Evolutionary conservation across 495 filamentous ascomycete species (phyloP).

Genomic region (Talaromyces stipitatus): DNA sequence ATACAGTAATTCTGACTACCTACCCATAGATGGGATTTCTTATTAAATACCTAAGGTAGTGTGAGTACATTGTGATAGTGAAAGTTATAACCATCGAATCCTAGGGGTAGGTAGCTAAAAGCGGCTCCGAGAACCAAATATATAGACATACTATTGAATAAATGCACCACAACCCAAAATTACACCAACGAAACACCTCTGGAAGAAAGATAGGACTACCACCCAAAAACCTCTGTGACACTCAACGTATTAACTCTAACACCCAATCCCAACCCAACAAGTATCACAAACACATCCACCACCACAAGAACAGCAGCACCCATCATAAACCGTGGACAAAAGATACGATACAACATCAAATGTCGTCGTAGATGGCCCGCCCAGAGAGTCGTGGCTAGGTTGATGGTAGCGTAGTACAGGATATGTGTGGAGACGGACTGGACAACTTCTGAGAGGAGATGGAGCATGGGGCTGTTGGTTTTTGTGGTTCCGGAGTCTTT

Average conservation of each 20-base stretch:
- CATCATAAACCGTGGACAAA: constrained; percentile 83
- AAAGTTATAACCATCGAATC: too few relatives aligned
- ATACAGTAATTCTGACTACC: too few relatives aligned
- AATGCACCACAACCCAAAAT: not conserved
- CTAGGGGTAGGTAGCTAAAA: too few relatives aligned
- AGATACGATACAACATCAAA: constrained; percentile 96
- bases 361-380: constrained; percentile 80
- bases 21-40: too few relatives aligned
- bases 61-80: too few relatives aligned
- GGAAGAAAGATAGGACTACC: not conserved
- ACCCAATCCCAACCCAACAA: constrained; percentile 58
- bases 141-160: not conserved
- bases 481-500: constrained; percentile 35
- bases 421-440: constrained; percentile 65
- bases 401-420: constrained; percentile 72
- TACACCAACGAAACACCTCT: not conserved
- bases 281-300: constrained; percentile 65
- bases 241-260: constrained; percentile 66
- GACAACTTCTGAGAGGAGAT: constrained; percentile 57
- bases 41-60: too few relatives aligned
- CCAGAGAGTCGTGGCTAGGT: constrained; percentile 79
- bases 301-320: constrained; percentile 64
- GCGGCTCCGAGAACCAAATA: too few relatives aligned
- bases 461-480: constrained; percentile 11
- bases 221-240: constrained; percentile 86